Percentiles rank a stretch among this genome's conserved stretches.
Conservation (phyloP, 106 monocot genomes). For the Posidonia australis region DNA sequence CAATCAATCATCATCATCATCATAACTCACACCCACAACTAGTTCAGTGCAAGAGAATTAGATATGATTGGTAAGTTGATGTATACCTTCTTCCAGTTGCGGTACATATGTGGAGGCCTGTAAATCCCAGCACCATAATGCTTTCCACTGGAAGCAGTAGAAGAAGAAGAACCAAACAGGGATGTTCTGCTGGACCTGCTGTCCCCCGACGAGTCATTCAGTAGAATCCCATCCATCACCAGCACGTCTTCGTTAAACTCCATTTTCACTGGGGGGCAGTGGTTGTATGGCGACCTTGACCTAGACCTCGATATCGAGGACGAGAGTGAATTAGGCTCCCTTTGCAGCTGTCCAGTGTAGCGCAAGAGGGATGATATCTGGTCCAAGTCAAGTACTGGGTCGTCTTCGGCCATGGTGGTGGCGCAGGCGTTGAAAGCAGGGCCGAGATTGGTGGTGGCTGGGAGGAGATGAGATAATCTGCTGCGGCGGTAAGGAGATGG, state of each 20-base stretch:
- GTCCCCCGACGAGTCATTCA: background rate
- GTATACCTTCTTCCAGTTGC: background rate
- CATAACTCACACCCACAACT: background rate
- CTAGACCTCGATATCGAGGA: background rate
- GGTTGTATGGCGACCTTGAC: background rate
- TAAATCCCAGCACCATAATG: background rate
- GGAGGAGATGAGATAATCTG: background rate
- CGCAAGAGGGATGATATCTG: background rate
- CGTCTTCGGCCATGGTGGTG: background rate
- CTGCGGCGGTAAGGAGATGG: background rate
- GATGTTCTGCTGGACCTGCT: background rate
- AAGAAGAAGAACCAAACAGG: background rate
- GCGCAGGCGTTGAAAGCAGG: background rate
- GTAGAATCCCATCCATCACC: conserved; percentile 9
- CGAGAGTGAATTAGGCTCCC: background rate
- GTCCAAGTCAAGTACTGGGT: background rate
- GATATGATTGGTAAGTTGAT: background rate
- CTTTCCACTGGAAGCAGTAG: background rate
- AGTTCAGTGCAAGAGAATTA: background rate
- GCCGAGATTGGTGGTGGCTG: background rate
- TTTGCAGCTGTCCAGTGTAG: background rate
- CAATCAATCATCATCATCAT: background rate
- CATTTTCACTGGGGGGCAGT: background rate
- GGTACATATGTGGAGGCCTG: background rate
- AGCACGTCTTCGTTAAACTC: conserved; percentile 9